Evolutionary conservation across 306 rosid species (phyloP).

Genomic region (Alnus glutinosa): DNA sequence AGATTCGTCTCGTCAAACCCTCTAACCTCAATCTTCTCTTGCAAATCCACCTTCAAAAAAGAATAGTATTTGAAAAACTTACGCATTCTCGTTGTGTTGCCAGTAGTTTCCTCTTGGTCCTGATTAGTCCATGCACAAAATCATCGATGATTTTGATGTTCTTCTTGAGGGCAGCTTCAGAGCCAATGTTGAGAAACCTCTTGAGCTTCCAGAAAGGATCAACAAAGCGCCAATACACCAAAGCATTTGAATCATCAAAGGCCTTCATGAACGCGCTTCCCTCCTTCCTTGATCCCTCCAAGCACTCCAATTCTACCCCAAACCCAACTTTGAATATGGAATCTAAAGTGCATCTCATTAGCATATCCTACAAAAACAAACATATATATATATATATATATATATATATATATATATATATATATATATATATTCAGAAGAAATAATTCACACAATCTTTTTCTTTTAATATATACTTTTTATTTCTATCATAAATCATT

Average conservation of each 20-base stretch:
- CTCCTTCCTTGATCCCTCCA: slow-evolving; percentile 61
- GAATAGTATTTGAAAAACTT: slow-evolving; percentile 22
- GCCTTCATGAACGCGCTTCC: slow-evolving; percentile 65
- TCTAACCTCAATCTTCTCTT: too few species aligned
- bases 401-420: too few species aligned
- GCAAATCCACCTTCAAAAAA: not conserved
- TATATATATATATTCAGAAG: too few species aligned
- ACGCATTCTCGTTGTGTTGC: slow-evolving; percentile 41
- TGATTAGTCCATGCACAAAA: slow-evolving; percentile 53
- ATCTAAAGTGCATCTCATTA: slow-evolving; percentile 69
- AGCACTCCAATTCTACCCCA: slow-evolving; percentile 79
- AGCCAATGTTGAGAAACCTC: slow-evolving; percentile 61
- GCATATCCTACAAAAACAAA: slow-evolving; percentile 48
- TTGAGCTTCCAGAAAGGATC: slow-evolving; percentile 78
- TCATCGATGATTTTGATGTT: slow-evolving; percentile 45
- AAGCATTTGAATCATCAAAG: slow-evolving; percentile 72
- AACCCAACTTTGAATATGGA: slow-evolving; percentile 88
- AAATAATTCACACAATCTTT: too few species aligned
- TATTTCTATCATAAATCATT: too few species aligned
- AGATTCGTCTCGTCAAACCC: too few species aligned
- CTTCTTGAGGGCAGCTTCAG: slow-evolving; percentile 56
- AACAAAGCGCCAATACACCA: slow-evolving; percentile 55
- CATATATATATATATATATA: too few species aligned
- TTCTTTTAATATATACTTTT: too few species aligned
- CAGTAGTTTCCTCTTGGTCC: slow-evolving; percentile 41